A percentile compares a stretch with the other conserved stretches of the same genome.
These are phyloP conservation scores for Jasminum sambac DNA, from an alignment of 257 asterid genomes.

Conservation along the genomic window DNA sequence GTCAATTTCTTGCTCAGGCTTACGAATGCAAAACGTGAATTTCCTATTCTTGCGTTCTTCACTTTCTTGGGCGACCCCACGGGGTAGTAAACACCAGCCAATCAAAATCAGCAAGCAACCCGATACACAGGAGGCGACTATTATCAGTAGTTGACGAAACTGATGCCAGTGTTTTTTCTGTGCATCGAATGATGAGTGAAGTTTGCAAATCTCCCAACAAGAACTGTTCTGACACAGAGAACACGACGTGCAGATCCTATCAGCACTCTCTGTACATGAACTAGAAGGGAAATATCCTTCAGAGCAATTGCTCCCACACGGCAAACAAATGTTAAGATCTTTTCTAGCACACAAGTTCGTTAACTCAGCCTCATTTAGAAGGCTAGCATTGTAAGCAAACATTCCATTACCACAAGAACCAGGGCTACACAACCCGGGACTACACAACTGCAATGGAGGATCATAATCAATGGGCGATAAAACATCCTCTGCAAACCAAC, in stretches of 20 bases:
- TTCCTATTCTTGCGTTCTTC: slow-evolving; percentile 41
- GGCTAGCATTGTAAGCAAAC: slow-evolving; percentile 89
- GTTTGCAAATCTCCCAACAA: slow-evolving; percentile 63
- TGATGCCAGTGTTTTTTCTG: slow-evolving; percentile 40
- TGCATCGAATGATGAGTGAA: slow-evolving; percentile 37
- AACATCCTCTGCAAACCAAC: slow-evolving; percentile 67
- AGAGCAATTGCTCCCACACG: slow-evolving; percentile 75
- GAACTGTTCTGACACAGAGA: slow-evolving; percentile 90
- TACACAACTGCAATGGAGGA: slow-evolving; percentile 93
- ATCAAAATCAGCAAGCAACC: slow-evolving; percentile 54
- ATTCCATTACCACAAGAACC: slow-evolving; percentile 56
- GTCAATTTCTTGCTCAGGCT: slow-evolving; percentile 37
- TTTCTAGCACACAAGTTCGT: slow-evolving; percentile 73
- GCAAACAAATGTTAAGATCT: slow-evolving; percentile 78
- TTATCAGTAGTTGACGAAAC: slow-evolving; percentile 43
- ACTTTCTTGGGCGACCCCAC: slow-evolving; percentile 22
- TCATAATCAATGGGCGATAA: slow-evolving; percentile 46
- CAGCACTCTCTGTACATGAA: slow-evolving; percentile 60
- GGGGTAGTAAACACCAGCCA: slow-evolving; percentile 62
- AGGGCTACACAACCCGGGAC: slow-evolving; percentile 80
- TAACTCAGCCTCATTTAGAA: slow-evolving; percentile 77
- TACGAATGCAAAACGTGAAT: slow-evolving; percentile 38
- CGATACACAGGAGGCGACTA: slow-evolving; percentile 52
- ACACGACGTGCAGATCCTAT: slow-evolving; percentile 88
- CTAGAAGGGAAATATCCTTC: slow-evolving; percentile 82